Conservation (phyloP, 164 flowering plant genomes). For the Magnolia kwangsiensis region DNA sequence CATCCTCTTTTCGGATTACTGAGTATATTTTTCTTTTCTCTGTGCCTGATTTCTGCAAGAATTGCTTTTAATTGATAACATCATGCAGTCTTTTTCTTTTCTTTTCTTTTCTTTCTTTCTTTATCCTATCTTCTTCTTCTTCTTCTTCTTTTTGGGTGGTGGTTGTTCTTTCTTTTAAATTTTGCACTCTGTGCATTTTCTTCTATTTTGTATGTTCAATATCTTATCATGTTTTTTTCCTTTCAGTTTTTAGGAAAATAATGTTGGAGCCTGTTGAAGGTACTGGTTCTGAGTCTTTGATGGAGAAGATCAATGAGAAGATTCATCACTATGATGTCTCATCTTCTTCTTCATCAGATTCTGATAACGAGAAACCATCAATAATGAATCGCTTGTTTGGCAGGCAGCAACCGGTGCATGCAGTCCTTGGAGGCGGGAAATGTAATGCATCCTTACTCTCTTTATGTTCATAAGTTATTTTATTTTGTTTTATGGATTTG, state of each 20-base stretch:
- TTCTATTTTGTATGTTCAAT: too few relatives aligned
- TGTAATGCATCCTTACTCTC: constrained; percentile 32
- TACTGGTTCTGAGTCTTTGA: constrained; percentile 14
- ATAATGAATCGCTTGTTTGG: constrained; percentile 56
- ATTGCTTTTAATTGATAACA: too few relatives aligned
- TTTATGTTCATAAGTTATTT: not conserved
- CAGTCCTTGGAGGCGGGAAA: constrained; percentile 71
- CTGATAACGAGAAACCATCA: constrained; percentile 41
- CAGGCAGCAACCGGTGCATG: constrained; percentile 65
- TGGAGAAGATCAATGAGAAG: constrained; percentile 19
- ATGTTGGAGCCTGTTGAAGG: constrained; percentile 23
- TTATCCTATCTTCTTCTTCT: too few relatives aligned
- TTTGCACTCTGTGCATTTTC: too few relatives aligned
- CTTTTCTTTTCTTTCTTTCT: too few relatives aligned
- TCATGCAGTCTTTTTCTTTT: too few relatives aligned
- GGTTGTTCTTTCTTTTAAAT: too few relatives aligned
- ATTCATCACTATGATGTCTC: constrained; percentile 17
- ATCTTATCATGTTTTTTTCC: too few relatives aligned
- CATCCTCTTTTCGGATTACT: too few relatives aligned
- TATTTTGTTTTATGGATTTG: not conserved
- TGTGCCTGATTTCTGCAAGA: too few relatives aligned
- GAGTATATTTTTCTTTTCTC: too few relatives aligned
- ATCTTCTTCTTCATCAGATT: constrained; percentile 47
- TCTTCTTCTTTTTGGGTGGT: too few relatives aligned
- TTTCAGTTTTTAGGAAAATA: not conserved